These are phyloP conservation scores for Amaranthus tricolor DNA, from an alignment of 179 eudicot genomes.

Conservation along the genomic window DNA sequence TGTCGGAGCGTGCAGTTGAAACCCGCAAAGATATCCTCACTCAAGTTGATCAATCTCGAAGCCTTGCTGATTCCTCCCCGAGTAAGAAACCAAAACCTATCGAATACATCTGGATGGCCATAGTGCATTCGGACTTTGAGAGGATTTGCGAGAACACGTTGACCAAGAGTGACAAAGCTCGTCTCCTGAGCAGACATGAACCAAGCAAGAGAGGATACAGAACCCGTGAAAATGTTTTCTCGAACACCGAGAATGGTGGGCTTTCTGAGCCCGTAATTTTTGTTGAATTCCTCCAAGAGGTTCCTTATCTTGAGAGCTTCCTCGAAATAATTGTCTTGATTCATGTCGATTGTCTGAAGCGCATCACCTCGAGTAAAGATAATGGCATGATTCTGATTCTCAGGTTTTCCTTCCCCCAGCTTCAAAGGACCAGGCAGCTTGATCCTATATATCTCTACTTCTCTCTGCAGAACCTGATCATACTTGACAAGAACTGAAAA, in stretches of 20 bases:
- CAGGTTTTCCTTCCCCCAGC: constrained; percentile 96
- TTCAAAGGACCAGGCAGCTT: constrained; percentile 86
- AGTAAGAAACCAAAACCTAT: constrained; percentile 84
- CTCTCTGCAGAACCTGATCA: constrained; percentile 63
- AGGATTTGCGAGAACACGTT: constrained; percentile 92
- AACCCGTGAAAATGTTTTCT: constrained; percentile 87
- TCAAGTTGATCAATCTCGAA: constrained; percentile 83
- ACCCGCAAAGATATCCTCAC: constrained; percentile 96
- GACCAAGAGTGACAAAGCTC: constrained; percentile 91
- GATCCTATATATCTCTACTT: constrained; percentile 83
- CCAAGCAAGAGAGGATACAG: constrained; percentile 97
- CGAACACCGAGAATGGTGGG: constrained; percentile 94
- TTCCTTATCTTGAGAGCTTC: constrained; percentile 96
- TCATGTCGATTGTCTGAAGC: constrained; percentile 95
- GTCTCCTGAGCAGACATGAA: constrained; percentile 98
- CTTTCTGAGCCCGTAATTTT: constrained; percentile 60
- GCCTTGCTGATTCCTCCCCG: constrained; percentile 97
- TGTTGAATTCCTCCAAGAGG: constrained; percentile 79
- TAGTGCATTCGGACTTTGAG: constrained; percentile 95
- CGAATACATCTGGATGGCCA: constrained; percentile 97
- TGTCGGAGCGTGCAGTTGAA: constrained; percentile 92
- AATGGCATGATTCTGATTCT: constrained; percentile 95
- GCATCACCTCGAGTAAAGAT: constrained; percentile 97
- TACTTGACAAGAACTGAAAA: constrained; percentile 91
- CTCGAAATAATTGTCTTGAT: constrained; percentile 86